Conservation (phyloP, 2,329 filamentous ascomycete species). For the Myriosclerotinia scirpicola region DNA sequence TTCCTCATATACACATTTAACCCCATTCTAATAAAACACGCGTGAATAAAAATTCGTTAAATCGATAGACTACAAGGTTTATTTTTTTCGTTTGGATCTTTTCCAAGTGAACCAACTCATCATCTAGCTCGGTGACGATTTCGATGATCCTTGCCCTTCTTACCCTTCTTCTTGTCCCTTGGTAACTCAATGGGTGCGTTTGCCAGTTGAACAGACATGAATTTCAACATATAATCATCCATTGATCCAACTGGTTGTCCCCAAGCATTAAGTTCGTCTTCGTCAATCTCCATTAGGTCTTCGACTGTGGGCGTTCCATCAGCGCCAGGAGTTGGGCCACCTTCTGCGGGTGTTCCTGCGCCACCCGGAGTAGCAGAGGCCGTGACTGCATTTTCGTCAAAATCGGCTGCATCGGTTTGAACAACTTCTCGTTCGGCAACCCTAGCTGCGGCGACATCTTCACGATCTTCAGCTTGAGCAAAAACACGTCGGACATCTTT, state of each 20-base stretch:
- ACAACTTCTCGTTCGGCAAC: constrained; percentile 85
- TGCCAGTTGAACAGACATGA: constrained; percentile 63
- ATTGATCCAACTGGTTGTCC: constrained; percentile 59
- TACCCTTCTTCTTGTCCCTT: constrained; percentile 63
- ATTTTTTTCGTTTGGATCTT: background rate
- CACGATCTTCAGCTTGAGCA: constrained; percentile 86
- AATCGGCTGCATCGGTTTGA: constrained; percentile 81
- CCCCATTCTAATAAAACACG: constrained; percentile 26
- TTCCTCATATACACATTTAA: constrained; percentile 33
- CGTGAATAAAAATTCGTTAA: constrained; percentile 10
- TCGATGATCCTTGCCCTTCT: constrained; percentile 44
- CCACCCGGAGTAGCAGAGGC: constrained; percentile 37
- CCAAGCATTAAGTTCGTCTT: constrained; percentile 55
- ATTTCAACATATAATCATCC: constrained; percentile 72
- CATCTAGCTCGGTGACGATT: constrained; percentile 39
- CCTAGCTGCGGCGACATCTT: constrained; percentile 86
- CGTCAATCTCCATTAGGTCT: constrained; percentile 36
- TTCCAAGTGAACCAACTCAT: constrained; percentile 20
- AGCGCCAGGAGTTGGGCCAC: constrained; percentile 46
- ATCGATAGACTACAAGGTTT: constrained; percentile 23
- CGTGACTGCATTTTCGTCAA: constrained; percentile 61
- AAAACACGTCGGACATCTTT: constrained; percentile 71
- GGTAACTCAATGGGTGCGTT: constrained; percentile 61
- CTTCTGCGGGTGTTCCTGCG: constrained; percentile 36
- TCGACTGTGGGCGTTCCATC: constrained; percentile 32